A percentile compares a stretch with the other conserved stretches of the same genome.
Conservation (phyloP, 345 rosid species). For the Cardamine chenopodiifolia region DNA sequence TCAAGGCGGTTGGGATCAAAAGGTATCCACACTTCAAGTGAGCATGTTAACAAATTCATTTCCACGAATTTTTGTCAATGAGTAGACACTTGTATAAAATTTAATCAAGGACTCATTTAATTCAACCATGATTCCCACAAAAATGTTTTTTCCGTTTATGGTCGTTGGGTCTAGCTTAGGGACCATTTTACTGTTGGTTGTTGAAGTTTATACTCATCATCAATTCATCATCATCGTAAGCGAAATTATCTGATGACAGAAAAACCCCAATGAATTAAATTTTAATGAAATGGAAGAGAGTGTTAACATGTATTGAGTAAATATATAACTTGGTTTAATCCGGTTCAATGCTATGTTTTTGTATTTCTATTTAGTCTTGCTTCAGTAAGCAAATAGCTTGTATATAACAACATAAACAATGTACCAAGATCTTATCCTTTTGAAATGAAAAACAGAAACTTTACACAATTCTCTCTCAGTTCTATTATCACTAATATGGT, state of each 20-base stretch:
- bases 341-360: not conserved
- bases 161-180: not conserved
- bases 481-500: too few relatives aligned
- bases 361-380: not conserved
- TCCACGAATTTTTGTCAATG: not conserved
- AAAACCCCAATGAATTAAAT: not conserved
- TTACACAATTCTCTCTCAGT: too few relatives aligned
- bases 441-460: too few relatives aligned
- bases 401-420: too few relatives aligned
- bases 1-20: conserved; percentile 4
- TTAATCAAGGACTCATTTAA: not conserved
- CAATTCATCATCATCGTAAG: not conserved
- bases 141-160: not conserved
- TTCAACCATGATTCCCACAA: not conserved
- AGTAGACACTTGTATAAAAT: not conserved
- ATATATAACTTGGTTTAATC: not conserved
- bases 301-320: not conserved
- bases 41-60: not conserved
- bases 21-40: not conserved
- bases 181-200: not conserved
- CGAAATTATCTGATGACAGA: not conserved
- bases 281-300: not conserved
- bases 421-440: not conserved
- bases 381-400: too few relatives aligned
- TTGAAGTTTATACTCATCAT: not conserved